phyloP scores from a whole-genome alignment of 768 basidiomycete species.

The Podaxis pistillaris region DNA sequence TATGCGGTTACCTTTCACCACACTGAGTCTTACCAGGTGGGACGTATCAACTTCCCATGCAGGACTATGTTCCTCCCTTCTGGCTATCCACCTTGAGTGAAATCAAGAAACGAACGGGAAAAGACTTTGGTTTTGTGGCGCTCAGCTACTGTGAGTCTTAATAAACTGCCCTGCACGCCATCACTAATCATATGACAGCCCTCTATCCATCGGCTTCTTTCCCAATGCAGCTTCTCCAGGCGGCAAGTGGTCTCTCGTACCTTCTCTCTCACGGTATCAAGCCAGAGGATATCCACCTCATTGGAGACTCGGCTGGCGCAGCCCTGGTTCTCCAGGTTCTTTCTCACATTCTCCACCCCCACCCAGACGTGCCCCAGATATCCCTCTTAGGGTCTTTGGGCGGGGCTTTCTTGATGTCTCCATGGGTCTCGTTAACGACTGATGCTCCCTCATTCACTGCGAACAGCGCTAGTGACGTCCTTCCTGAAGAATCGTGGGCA shows the following conservation, averaged over 20 bases:
- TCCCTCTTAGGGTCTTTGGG: slow-evolving; percentile 23
- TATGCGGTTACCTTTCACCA: not conserved
- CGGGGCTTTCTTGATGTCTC: slow-evolving; percentile 37
- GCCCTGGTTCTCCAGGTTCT: slow-evolving; percentile 34
- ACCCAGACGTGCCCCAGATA: slow-evolving; percentile 25
- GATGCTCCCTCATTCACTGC: slow-evolving; percentile 15
- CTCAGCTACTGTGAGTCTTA: slow-evolving; percentile 29
- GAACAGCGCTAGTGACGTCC: slow-evolving; percentile 7
- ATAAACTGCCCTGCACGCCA: not conserved
- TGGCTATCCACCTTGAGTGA: slow-evolving; percentile 27
- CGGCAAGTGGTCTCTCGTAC: slow-evolving; percentile 28
- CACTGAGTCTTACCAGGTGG: slow-evolving; percentile 25
- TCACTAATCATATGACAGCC: slow-evolving; percentile 19
- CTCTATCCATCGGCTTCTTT: slow-evolving; percentile 33
- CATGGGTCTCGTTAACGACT: slow-evolving; percentile 32
- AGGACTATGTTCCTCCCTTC: slow-evolving; percentile 22
- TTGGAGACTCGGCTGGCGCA: slow-evolving; percentile 41
- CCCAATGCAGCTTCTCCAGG: slow-evolving; percentile 34
- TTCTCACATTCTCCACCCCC: slow-evolving; percentile 36
- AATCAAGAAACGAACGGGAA: slow-evolving; percentile 20
- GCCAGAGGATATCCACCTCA: slow-evolving; percentile 31
- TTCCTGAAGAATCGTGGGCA: not conserved
- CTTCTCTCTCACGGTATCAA: slow-evolving; percentile 28
- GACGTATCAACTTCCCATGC: slow-evolving; percentile 26
- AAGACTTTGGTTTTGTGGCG: slow-evolving; percentile 27